Evolutionary conservation across 225 moss, liverwort and hornwort genomes (phyloP).

Genomic region (Lunularia cruciata): DNA sequence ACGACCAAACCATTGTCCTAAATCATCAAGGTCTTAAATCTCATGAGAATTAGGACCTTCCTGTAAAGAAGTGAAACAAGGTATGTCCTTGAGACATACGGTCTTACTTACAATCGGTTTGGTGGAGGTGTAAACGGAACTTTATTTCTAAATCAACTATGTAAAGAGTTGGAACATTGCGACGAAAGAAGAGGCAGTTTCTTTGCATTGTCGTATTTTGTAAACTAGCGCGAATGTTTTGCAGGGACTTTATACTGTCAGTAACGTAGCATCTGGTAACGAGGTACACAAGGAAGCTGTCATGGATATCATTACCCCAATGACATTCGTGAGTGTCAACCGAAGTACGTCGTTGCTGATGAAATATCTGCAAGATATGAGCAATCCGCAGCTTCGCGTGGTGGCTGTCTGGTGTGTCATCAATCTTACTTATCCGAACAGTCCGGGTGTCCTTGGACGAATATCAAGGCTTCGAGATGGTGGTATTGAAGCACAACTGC

Average conservation of each 20-base stretch:
- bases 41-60: no score
- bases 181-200: no score
- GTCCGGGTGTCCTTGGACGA: constrained; percentile 56
- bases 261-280: constrained; percentile 82
- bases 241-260: constrained; percentile 90
- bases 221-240: no score
- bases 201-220: no score
- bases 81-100: no score
- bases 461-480: constrained; percentile 65
- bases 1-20: no score
- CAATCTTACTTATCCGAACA: constrained; percentile 76
- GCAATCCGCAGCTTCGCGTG: constrained; percentile 90
- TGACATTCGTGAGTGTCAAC: constrained; percentile 18
- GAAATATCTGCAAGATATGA: constrained; percentile 85
- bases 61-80: no score
- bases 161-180: no score
- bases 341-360: constrained; percentile 51
- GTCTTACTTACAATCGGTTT: no score
- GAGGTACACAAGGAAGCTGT: constrained; percentile 88
- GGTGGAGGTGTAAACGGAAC: no score
- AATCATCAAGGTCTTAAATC: no score
- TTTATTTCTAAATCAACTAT: no score
- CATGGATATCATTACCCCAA: constrained; percentile 54
- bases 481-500: constrained; percentile 74
- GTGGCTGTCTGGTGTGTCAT: constrained; percentile 95